phyloP scores from a whole-genome alignment of 371 early-diverging fungal species.

The Mycotypha africana region DNA sequence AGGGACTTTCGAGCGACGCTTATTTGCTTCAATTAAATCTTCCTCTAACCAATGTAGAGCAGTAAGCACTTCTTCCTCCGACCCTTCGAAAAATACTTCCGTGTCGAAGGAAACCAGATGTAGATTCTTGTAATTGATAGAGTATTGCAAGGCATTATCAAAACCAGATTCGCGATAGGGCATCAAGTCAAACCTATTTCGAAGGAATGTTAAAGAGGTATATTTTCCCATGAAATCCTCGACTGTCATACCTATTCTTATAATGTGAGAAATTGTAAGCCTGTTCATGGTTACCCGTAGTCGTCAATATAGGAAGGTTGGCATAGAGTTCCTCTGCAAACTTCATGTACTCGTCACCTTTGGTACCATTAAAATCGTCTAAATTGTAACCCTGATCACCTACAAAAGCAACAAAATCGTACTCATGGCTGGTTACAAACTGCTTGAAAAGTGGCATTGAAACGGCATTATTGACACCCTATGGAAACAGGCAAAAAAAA shows the following conservation, averaged over 20 bases:
- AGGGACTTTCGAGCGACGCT: no score
- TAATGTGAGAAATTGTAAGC: slow-evolving; percentile 16
- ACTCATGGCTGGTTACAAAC: slow-evolving; percentile 14
- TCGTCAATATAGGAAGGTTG: slow-evolving; percentile 10
- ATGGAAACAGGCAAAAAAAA: no score
- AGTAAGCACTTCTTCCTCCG: no score
- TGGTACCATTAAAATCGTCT: slow-evolving; percentile 15
- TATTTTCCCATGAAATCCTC: no score
- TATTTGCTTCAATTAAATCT: no score
- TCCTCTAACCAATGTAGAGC: no score
- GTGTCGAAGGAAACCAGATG: no score
- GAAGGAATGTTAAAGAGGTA: neutral
- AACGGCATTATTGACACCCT: slow-evolving; percentile 30
- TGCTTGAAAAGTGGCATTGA: slow-evolving; percentile 16
- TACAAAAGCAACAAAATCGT: slow-evolving; percentile 30
- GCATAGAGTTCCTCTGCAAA: slow-evolving; percentile 12
- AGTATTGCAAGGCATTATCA: slow-evolving; percentile 10
- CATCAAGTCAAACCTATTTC: slow-evolving; percentile 9
- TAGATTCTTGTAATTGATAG: slow-evolving; percentile 14
- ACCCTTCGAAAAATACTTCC: no score
- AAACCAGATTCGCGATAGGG: slow-evolving; percentile 12
- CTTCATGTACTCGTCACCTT: slow-evolving; percentile 18
- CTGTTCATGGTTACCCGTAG: slow-evolving; percentile 14
- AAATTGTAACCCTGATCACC: slow-evolving; percentile 18
- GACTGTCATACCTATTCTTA: slow-evolving; percentile 13